Base-by-base conservation (phyloP, 2,329 filamentous ascomycete genomes). In the Pseudogymnoascus sp. region DNA sequence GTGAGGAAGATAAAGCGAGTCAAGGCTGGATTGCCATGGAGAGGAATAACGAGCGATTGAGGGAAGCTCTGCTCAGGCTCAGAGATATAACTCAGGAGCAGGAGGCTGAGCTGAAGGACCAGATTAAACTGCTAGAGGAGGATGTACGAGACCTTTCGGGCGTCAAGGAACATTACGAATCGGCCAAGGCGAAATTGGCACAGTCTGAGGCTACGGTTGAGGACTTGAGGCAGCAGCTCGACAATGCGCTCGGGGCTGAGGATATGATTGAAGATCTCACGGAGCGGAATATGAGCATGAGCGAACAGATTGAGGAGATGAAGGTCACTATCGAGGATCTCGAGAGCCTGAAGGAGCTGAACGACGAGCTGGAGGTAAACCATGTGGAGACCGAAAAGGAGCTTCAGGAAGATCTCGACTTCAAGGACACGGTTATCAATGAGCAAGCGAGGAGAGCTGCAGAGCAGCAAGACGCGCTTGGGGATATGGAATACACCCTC, bases 311-410 rank as follows among this genome's bases (percentile, higher is more conserved):
- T 45, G 88, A 91, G 65, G 88, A 96, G 71, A 83, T 97, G 60
- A 88, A 88, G 70, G 86, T 86, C 16, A 86, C 88, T 6, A 89
- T 97, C 65, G 88, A 93, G 65, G 93, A 97, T 67, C 82, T 97
- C 9, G 91, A 97, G 74, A 91, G 85, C 64, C 78, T 97, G 61
- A 93, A 92, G 72, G 93, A 99, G 72, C 86, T 97, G 69, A 96
- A 91, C 69, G 93, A 97, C 70, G 95, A 99, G 75, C 85, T 99
- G 3, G 93, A 97, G 73, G 84, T 91, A 69, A 96, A 96, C 71
- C 93, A 97, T 71, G 85, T 95, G 3, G 92, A 97, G 71, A 90
- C 92, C 37, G 91, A 96, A 73, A 96, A 93, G 74, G 93, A 97
- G 72, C 84, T 99, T 75, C 92, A 96, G 73, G 90, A 96, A 69